Evolutionary conservation across 441 rosid genomes (phyloP), one percentile per base, ranked within the genome.

Genomic region (Pelargonium cotyledonis): DNA sequence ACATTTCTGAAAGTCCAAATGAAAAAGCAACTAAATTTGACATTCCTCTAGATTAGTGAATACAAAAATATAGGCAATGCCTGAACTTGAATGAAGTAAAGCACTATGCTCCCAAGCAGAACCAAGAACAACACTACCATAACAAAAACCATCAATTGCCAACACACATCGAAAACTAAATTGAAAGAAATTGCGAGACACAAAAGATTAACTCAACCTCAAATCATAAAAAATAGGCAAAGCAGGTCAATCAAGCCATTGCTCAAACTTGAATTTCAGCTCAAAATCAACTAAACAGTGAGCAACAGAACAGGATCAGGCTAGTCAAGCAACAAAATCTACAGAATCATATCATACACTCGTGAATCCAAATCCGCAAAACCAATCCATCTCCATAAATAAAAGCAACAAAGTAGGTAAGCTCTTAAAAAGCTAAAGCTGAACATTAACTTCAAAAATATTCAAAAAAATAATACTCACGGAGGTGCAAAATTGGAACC

Each of bases 401-500:
- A 41, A 16, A 38, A 29, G 41, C 16, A 35, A 0, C 18, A n/a
- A 26, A 35, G 41, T 35, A 63, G 44, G 10, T 26, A 29, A 63
- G 19, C 35, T 3, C 44, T 9, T 35, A 8, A 63, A 31, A 63
- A 61, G 29, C 35, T 8, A 60, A 62, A 62, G 44, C 65, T 12
- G 44, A 12, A 23, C 40, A 62, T 6, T n/a, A 23, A 12, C 14
- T 49, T 5, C 16, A 62, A 62, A 35, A n/a, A 44, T 29, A 12
- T 26, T 3, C 8, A 18, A 60, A 26, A 4, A 67, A 10, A 58
- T 21, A 8, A 46, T 8, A 84, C 83, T 80, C 62, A 89, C 92
- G 73, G 80, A 5, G 88, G 86, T 5, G 90, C 81, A 26, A 85
- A 60, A 60, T 60, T 60, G 64, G 64, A 60, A 78, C 89, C 85